Base-by-base conservation (phyloP, 768 basidiomycete species). In the Amanita subjunquillea region DNA sequence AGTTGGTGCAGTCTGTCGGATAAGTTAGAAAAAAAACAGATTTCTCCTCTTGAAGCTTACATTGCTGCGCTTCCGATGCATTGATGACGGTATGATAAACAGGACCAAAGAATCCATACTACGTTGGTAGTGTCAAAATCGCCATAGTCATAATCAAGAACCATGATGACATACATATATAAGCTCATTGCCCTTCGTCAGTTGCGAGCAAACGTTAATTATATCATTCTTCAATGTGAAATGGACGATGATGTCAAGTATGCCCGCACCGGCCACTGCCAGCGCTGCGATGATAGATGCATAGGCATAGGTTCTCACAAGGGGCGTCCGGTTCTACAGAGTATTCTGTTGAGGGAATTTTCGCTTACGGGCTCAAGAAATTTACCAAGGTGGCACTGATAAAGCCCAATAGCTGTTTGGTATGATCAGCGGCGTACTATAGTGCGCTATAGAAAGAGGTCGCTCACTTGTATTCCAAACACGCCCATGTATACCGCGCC, bases 181-280 rank as follows among this genome's bases (percentile, higher is more conserved):
- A 36, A 72, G 49, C 6, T 56, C 62, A 13, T 56, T 22, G 15
- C 61, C 74, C 57, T 60, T 67, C 15, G 70, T 69, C 13, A 78
- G 43, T 6, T 59, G 55, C 2, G 66, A 65, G 55, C 89, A 91
- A 53, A 79, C 75, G 3, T 55, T 55, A 23, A 91, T 72, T 51
- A 89, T 69, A 27, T 78, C 75, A 45, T 69, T 67, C 77, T 87
- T 89, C 69, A 74, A 73, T 0, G 70, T 71, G 57, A 87, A 89
- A 59, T 91, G 87, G 1, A 78, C 69, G 6, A 90, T 63, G 7
- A 79, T 67, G 27, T 79, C 73, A 56, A 83, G 59, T 38, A 89
- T 56, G 6, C 76, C 78, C 3, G 76, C 65, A 0, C 67, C 84
- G 5, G 75, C 57, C 22, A 83, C 67, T 2, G 82, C 59, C 44